Evolutionary conservation across 768 basidiomycete genomes (phyloP).

Genomic region (Neoboletus brunneissimus): DNA sequence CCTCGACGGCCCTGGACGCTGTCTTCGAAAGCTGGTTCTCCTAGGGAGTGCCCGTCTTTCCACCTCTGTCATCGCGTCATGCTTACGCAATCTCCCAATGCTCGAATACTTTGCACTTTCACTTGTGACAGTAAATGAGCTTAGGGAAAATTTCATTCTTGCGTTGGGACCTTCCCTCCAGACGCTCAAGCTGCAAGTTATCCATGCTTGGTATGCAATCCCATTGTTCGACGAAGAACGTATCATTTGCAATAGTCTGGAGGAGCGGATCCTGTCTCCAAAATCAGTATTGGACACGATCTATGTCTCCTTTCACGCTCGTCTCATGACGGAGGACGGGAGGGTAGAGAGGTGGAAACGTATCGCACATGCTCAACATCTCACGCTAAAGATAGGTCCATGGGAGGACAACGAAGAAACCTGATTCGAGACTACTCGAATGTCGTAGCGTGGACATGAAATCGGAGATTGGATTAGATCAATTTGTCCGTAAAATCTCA

Average conservation of each 20-base stretch:
- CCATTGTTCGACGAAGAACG: conserved; percentile 33
- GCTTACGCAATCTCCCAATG: conserved; percentile 24
- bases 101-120: conserved; percentile 39
- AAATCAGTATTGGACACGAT: conserved; percentile 6
- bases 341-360: conserved; percentile 24
- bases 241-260: conserved; percentile 31
- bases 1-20: conserved; percentile 10
- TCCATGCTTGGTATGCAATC: conserved; percentile 33
- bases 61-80: conserved; percentile 28
- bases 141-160: conserved; percentile 31
- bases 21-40: conserved; percentile 35
- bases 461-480: background rate
- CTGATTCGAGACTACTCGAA: background rate
- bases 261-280: conserved; percentile 15
- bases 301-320: conserved; percentile 19
- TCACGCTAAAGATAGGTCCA: conserved; percentile 27
- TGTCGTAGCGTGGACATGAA: background rate
- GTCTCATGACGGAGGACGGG: conserved; percentile 21
- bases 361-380: conserved; percentile 22
- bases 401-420: conserved; percentile 27
- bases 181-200: conserved; percentile 37
- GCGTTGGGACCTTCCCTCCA: conserved; percentile 28
- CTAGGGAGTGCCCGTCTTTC: conserved; percentile 36
- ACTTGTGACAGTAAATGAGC: conserved; percentile 35
- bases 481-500: background rate